These are phyloP conservation scores for Antitrichia curtipendula DNA, from an alignment of 225 moss, liverwort and hornwort species.

Conservation along the genomic window DNA sequence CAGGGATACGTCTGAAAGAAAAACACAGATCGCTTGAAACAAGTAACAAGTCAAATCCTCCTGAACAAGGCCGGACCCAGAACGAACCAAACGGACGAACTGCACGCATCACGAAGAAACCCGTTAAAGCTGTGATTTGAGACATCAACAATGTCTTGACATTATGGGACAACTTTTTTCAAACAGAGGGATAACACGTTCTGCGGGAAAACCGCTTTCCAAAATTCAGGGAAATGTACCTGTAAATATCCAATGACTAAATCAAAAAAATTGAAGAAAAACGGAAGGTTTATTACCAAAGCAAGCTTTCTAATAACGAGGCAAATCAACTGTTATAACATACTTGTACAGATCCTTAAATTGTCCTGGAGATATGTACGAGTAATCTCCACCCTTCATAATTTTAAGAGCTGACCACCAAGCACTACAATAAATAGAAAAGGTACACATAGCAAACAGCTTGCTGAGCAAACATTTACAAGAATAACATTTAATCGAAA, in stretches of 20 bases:
- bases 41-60: neutral
- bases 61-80: neutral
- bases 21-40: neutral
- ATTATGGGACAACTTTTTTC: neutral
- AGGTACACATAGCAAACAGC: neutral
- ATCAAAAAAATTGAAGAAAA: neutral
- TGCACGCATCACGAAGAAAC: neutral
- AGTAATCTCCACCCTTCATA: neutral
- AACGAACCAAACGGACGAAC: neutral
- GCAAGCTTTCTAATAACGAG: neutral
- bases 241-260: neutral
- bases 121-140: neutral
- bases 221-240: neutral
- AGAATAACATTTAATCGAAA: neutral
- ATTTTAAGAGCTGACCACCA: neutral
- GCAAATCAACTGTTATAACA: neutral
- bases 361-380: neutral
- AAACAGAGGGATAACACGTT: neutral
- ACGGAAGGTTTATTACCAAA: neutral
- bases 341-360: neutral
- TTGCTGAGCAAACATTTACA: constrained; percentile 4
- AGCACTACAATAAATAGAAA: neutral
- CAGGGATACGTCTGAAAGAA: neutral
- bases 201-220: neutral
- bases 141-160: neutral